These are phyloP conservation scores for Nemania serpens DNA, from an alignment of 2,329 filamentous ascomycete genomes.

Conservation along the genomic window DNA sequence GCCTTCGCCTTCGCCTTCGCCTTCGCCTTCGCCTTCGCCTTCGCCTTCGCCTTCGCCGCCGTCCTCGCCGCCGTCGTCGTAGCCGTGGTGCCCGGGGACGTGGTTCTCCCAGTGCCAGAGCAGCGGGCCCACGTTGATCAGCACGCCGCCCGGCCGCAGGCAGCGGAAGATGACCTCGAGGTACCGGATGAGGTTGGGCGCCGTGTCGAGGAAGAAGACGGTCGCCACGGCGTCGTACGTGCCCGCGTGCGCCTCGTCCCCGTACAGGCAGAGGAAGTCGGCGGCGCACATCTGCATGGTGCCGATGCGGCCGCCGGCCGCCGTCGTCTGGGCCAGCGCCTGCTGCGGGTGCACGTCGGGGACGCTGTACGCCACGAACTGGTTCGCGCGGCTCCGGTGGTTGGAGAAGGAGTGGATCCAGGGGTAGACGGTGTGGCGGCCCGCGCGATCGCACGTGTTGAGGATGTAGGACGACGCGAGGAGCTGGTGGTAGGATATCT, in stretches of 20 bases:
- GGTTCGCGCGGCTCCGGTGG: conserved; percentile 72
- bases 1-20: conserved; percentile 49
- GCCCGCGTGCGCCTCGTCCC: conserved; percentile 61
- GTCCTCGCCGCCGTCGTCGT: conserved; percentile 56
- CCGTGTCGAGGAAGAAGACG: conserved; percentile 97
- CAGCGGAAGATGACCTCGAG: conserved; percentile 82
- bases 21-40: conserved; percentile 51
- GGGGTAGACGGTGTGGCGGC: conserved; percentile 76
- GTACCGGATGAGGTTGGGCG: conserved; percentile 89
- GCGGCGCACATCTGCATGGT: conserved; percentile 91
- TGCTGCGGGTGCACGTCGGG: conserved; percentile 79
- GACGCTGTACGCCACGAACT: conserved; percentile 73
- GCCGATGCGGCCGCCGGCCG: conserved; percentile 49
- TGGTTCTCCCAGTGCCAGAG: conserved; percentile 94
- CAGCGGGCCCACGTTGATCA: conserved; percentile 88
- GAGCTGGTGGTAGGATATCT: conserved; percentile 97
- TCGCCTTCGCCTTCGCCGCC: conserved; percentile 35
- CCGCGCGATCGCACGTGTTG: conserved; percentile 64
- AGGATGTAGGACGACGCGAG: conserved; percentile 79
- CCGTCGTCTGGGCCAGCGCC: conserved; percentile 46
- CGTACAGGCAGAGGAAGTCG: conserved; percentile 90
- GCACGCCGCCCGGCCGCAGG: conserved; percentile 75
- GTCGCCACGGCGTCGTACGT: conserved; percentile 82
- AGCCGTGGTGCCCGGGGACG: conserved; percentile 61
- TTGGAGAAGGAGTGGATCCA: conserved; percentile 92